Conservation (phyloP, 805 yeast species). For the Spathaspora sp. region DNA sequence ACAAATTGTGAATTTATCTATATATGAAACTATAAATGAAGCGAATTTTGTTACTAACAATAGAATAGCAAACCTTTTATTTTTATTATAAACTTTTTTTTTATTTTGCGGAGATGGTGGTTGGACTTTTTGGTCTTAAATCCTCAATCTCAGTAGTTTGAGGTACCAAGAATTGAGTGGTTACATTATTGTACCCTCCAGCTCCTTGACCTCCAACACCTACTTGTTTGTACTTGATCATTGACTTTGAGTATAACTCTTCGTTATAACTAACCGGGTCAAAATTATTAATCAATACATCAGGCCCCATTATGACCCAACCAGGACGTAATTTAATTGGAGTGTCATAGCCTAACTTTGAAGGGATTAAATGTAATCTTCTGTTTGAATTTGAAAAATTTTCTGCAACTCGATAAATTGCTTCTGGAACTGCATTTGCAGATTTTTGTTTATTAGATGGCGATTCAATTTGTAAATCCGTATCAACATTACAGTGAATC, state of each 20-base stretch:
- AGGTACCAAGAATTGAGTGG: slow-evolving; percentile 51
- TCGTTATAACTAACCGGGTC: slow-evolving; percentile 26
- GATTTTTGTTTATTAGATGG: slow-evolving; percentile 5
- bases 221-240: slow-evolving; percentile 19
- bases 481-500: slow-evolving; percentile 89
- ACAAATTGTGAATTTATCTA: not conserved
- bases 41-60: not conserved
- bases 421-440: slow-evolving; percentile 50
- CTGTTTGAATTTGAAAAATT: slow-evolving; percentile 81
- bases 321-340: slow-evolving; percentile 74
- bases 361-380: slow-evolving; percentile 81
- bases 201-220: slow-evolving; percentile 1
- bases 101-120: slow-evolving; percentile 3
- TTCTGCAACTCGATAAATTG: slow-evolving; percentile 79
- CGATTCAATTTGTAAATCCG: slow-evolving; percentile 74
- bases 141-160: slow-evolving; percentile 70
- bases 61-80: not conserved
- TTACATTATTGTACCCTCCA: slow-evolving; percentile 34
- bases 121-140: slow-evolving; percentile 82
- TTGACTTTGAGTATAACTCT: slow-evolving; percentile 29
- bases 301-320: slow-evolving; percentile 90
- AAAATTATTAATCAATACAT: slow-evolving; percentile 71
- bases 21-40: not conserved
- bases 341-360: slow-evolving; percentile 59
- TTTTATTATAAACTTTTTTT: too few species aligned